phyloP scores from a whole-genome alignment of 1,284 basidiomycete genomes.

The Dichomitus squalens region DNA sequence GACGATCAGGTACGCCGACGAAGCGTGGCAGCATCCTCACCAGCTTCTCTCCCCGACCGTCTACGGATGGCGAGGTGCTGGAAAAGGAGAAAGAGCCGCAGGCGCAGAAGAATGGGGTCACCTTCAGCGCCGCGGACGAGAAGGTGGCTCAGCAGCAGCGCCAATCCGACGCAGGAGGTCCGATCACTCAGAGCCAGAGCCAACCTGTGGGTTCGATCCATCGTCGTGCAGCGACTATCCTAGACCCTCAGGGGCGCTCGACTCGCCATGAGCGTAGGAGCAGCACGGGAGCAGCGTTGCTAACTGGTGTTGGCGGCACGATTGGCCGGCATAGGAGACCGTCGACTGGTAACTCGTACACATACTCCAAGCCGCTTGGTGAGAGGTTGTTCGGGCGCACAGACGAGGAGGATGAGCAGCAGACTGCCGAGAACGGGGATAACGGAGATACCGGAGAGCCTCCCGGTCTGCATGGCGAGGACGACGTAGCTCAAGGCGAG shows the following conservation, averaged over 20 bases:
- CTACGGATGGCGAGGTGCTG: slow-evolving; percentile 40
- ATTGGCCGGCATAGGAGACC: slow-evolving; percentile 68
- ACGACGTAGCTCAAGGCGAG: slow-evolving; percentile 36
- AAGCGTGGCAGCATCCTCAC: slow-evolving; percentile 56
- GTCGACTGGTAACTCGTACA: slow-evolving; percentile 57
- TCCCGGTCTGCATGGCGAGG: slow-evolving; percentile 34
- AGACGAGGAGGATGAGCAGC: slow-evolving; percentile 46
- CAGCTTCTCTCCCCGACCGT: slow-evolving; percentile 48
- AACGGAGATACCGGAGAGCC: slow-evolving; percentile 31
- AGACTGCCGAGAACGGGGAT: slow-evolving; percentile 41
- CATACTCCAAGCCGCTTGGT: slow-evolving; percentile 40
- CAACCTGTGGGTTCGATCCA: slow-evolving; percentile 60
- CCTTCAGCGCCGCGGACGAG: slow-evolving; percentile 29
- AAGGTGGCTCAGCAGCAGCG: slow-evolving; percentile 24
- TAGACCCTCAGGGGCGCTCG: slow-evolving; percentile 63
- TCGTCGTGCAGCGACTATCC: slow-evolving; percentile 71
- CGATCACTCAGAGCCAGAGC: slow-evolving; percentile 49
- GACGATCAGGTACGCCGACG: slow-evolving; percentile 39
- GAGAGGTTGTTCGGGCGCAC: slow-evolving; percentile 55
- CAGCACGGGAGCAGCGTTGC: slow-evolving; percentile 67
- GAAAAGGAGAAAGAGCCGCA: slow-evolving; percentile 21
- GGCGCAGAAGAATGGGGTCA: slow-evolving; percentile 24
- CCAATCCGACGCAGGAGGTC: slow-evolving; percentile 39
- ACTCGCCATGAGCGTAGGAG: slow-evolving; percentile 75
- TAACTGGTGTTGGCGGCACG: slow-evolving; percentile 53